phyloP scores from a whole-genome alignment of 805 yeast species.

The Lipomyces japonicus region DNA sequence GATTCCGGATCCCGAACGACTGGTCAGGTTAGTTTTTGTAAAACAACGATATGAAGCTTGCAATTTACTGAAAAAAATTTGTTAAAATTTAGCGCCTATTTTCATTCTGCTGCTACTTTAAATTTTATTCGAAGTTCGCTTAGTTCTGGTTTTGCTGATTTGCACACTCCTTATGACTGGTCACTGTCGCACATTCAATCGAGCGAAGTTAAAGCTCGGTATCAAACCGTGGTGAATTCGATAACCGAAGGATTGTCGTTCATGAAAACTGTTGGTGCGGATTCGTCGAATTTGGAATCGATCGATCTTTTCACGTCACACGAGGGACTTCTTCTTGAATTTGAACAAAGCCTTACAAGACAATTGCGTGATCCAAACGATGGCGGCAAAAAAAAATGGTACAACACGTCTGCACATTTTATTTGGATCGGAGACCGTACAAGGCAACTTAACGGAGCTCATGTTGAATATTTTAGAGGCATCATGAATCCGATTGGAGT shows the following conservation, averaged over 20 bases:
- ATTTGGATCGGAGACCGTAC: slow-evolving; percentile 47
- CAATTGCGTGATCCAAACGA: slow-evolving; percentile 31
- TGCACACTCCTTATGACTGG: slow-evolving; percentile 43
- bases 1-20: slow-evolving; percentile 42
- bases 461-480: slow-evolving; percentile 45
- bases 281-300: slow-evolving; percentile 32
- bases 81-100: slow-evolving; percentile 40
- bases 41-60: no score
- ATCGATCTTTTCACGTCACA: slow-evolving; percentile 44
- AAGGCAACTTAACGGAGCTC: slow-evolving; percentile 45
- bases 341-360: slow-evolving; percentile 43
- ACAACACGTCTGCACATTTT: slow-evolving; percentile 44
- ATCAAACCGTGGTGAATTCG: slow-evolving; percentile 38
- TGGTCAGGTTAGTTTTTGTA: slow-evolving; percentile 33
- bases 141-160: slow-evolving; percentile 42
- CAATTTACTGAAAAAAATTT: not conserved
- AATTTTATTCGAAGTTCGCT: slow-evolving; percentile 41
- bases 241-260: slow-evolving; percentile 41
- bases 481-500: slow-evolving; percentile 44
- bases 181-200: slow-evolving; percentile 42
- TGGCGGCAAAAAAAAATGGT: slow-evolving; percentile 32
- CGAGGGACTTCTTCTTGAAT: slow-evolving; percentile 43
- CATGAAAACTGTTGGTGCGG: slow-evolving; percentile 43
- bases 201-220: slow-evolving; percentile 39
- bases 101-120: slow-evolving; percentile 46